A percentile compares a stretch with the other conserved stretches of the same genome.
phyloP scores from a whole-genome alignment of 139 green algal species.

The Ettlia oleoabundans region DNA sequence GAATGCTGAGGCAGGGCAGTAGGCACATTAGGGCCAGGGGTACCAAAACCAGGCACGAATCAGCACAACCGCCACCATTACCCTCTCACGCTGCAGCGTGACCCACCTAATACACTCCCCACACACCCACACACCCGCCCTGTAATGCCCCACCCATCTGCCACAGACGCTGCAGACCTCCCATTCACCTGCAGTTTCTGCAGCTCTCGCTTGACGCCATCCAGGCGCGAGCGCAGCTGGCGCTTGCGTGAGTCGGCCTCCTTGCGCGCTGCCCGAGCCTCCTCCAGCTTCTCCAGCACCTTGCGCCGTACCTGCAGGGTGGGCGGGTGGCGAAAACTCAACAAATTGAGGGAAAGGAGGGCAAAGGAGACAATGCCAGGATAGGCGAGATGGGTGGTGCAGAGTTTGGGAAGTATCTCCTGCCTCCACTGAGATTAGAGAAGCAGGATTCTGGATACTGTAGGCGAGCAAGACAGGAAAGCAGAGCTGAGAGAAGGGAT shows the following conservation, averaged over 20 bases:
- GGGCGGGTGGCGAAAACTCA: neutral
- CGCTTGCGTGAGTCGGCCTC: neutral
- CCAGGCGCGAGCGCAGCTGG: neutral
- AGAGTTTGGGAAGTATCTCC: neutral
- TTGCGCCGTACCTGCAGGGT: neutral
- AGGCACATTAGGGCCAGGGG: too few relatives aligned
- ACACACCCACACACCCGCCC: too few relatives aligned
- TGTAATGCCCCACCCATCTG: too few relatives aligned
- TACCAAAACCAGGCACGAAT: too few relatives aligned
- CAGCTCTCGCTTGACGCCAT: conserved; percentile 7
- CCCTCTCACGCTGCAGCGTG: too few relatives aligned
- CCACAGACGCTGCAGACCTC: too few relatives aligned
- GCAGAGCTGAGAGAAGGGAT: too few relatives aligned
- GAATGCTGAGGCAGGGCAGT: neutral
- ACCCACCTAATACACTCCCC: too few relatives aligned
- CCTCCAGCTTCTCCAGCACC: neutral
- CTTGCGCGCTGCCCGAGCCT: neutral
- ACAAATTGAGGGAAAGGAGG: neutral
- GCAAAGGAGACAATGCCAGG: neutral
- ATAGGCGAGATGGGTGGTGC: neutral
- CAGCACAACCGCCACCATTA: too few relatives aligned
- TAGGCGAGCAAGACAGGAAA: too few relatives aligned
- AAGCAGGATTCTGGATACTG: too few relatives aligned
- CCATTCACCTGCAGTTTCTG: conserved; percentile 24
- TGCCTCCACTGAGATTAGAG: too few relatives aligned